Evolutionary conservation across 768 basidiomycete species (phyloP).

Genomic region (Imleria badia): DNA sequence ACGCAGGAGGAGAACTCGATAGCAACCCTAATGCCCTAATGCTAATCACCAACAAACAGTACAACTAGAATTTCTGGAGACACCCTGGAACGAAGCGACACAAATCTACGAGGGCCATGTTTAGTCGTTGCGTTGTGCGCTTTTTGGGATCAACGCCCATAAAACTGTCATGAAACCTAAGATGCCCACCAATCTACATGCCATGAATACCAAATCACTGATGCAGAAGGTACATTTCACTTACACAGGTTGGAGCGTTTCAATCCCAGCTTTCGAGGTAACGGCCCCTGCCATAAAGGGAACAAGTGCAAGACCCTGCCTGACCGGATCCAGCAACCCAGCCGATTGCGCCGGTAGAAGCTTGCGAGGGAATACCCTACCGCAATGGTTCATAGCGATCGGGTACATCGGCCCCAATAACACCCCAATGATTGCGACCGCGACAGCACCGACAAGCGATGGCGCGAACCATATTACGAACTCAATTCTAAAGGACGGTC

Average conservation of each 20-base stretch:
- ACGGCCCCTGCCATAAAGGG: slow-evolving; percentile 53
- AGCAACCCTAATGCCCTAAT: not conserved
- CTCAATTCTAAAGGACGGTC: slow-evolving; percentile 46
- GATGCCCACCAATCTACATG: slow-evolving; percentile 32
- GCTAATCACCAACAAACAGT: not conserved
- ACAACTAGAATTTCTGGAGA: not conserved
- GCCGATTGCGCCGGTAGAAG: slow-evolving; percentile 41
- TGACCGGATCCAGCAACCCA: slow-evolving; percentile 55
- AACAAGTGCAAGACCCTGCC: slow-evolving; percentile 48
- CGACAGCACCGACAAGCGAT: slow-evolving; percentile 62
- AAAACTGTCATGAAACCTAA: slow-evolving; percentile 38
- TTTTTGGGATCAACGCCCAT: slow-evolving; percentile 40
- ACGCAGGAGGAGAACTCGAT: not conserved
- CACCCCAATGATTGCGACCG: slow-evolving; percentile 62
- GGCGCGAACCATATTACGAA: slow-evolving; percentile 69
- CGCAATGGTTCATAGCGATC: slow-evolving; percentile 41
- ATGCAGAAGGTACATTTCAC: slow-evolving; percentile 15
- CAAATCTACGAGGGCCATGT: not conserved
- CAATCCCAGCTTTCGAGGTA: slow-evolving; percentile 41
- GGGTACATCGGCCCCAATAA: slow-evolving; percentile 78
- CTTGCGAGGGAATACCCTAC: slow-evolving; percentile 35
- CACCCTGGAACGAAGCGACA: not conserved
- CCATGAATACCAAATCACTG: not conserved
- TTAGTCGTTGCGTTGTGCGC: slow-evolving; percentile 7
- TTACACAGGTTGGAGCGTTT: slow-evolving; percentile 49